Evolutionary conservation across 2,329 filamentous ascomycete species (phyloP), one percentile per base, ranked within the genome.

Genomic region (Diaporthe caulivora): DNA sequence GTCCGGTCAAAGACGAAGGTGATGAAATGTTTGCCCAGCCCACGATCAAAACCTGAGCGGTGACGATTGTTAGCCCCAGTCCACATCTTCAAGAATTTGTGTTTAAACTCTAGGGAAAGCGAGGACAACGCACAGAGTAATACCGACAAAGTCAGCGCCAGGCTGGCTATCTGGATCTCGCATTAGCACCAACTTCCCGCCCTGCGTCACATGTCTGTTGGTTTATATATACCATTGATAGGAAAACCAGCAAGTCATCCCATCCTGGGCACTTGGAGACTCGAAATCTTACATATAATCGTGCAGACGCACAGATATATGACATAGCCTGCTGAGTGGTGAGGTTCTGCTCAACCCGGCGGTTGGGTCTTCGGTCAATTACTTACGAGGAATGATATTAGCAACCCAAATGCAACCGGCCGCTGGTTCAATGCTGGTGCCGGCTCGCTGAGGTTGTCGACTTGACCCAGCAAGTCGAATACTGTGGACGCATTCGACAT

Each of bases 381-480:
- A 67, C 62, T 67, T 67, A 67, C 62, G 10, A 67, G 62, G 29
- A 67, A 67, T 21, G 62, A 53, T 67, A 67, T 53, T 5, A 67
- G 47, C 13, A 67, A 58, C 2, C 72, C 75, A 24, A 76, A 72
- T 9, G 71, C 76, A 8, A 73, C 70, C 18, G 74, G 15, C 47
- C 71, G 67, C 54, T 58, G 49, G 40, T 77, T 77, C 55, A 77
- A 51, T 4, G 51, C 17, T 15, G 76, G 76, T 18, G 53, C 44
- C 34, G 76, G 74, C 31, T 77, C 76, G 24, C 51, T 31, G 53
- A 77, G 74, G 65, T 77, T 77, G 71, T 77, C 76, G 75, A 73
- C 60, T 68, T 73, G 72, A 47, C 76, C 76, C 64, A 77, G 51
- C 69, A 75, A 49, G 21, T 75, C 75, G 24, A 72, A 42, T 29